phyloP scores from a whole-genome alignment of 1,284 basidiomycete species.

The Ganoderma boninense region DNA sequence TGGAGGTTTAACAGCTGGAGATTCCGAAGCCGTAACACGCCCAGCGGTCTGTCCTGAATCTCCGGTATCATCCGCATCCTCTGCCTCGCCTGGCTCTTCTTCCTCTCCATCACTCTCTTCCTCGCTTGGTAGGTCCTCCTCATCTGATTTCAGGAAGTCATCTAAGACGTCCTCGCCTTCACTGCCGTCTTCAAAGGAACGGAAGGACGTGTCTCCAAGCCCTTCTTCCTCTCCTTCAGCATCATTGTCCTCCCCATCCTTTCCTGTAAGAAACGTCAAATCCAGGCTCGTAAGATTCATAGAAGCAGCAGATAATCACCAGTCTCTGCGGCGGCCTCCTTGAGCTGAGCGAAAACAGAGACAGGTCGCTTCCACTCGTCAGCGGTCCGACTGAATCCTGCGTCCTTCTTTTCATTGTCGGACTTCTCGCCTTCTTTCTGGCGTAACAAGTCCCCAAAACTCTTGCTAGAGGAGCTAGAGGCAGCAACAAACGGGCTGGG shows the following conservation, averaged over 20 bases:
- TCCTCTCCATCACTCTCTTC: slow-evolving; percentile 41
- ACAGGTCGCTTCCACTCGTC: slow-evolving; percentile 34
- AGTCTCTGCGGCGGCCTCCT: slow-evolving; percentile 18
- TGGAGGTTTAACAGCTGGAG: slow-evolving; percentile 24
- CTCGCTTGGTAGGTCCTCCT: slow-evolving; percentile 23
- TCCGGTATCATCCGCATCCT: neutral
- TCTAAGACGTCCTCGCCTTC: slow-evolving; percentile 37
- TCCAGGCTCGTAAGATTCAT: neutral
- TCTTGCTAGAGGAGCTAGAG: slow-evolving; percentile 39
- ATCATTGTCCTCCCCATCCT: slow-evolving; percentile 30
- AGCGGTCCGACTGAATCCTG: slow-evolving; percentile 25
- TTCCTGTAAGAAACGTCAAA: neutral
- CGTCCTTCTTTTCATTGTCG: slow-evolving; percentile 14
- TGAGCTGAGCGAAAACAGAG: slow-evolving; percentile 33
- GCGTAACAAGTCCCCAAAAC: slow-evolving; percentile 52
- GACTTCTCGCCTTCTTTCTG: slow-evolving; percentile 39
- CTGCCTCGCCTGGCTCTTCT: slow-evolving; percentile 44
- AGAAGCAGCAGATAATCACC: slow-evolving; percentile 9
- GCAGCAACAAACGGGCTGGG: slow-evolving; percentile 52
- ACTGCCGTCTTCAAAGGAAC: slow-evolving; percentile 23
- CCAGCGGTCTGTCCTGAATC: neutral
- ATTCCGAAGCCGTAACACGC: slow-evolving; percentile 30
- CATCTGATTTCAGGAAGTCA: slow-evolving; percentile 33
- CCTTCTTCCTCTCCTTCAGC: slow-evolving; percentile 36
- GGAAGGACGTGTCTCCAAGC: slow-evolving; percentile 32